A percentile compares a stretch with the other conserved stretches of the same genome.
phyloP scores from a whole-genome alignment of 148 eudicot genomes.

The Camellia japonica region DNA sequence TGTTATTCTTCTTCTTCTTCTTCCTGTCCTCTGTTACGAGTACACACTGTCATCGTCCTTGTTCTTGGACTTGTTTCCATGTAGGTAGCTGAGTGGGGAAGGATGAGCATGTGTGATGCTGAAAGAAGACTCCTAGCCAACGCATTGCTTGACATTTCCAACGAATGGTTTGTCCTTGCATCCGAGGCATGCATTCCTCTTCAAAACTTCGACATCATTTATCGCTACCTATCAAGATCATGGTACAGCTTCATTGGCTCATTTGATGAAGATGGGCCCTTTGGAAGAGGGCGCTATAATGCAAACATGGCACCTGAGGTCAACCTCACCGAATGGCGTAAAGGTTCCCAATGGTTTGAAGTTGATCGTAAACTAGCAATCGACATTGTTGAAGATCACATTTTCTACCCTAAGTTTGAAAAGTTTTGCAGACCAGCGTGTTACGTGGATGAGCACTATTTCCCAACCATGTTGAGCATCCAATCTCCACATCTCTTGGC shows the following conservation, averaged over 20 bases:
- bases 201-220: constrained; percentile 29
- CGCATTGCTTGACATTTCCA: constrained; percentile 50
- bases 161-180: constrained; percentile 47
- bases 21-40: no score
- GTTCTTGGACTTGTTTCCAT: neutral
- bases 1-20: no score
- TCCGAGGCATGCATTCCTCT: constrained; percentile 57
- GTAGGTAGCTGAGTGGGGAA: constrained; percentile 51
- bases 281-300: constrained; percentile 48
- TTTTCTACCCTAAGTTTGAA: constrained; percentile 19
- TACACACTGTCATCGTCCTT: neutral
- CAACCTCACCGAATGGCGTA: constrained; percentile 43
- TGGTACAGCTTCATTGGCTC: constrained; percentile 37
- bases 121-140: constrained; percentile 54
- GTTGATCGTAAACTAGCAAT: constrained; percentile 26
- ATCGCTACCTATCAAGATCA: constrained; percentile 39
- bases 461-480: constrained; percentile 31
- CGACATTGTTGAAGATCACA: constrained; percentile 16
- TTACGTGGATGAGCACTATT: constrained; percentile 35
- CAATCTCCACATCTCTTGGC: constrained; percentile 17
- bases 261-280: constrained; percentile 36
- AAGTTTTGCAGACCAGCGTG: constrained; percentile 28
- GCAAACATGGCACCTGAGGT: constrained; percentile 37
- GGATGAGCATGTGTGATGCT: constrained; percentile 48
- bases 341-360: constrained; percentile 59